Percentiles rank a stretch among this genome's conserved stretches.
These are phyloP conservation scores for Amanita rimosa DNA, from an alignment of 768 basidiomycete genomes.

Conservation along the genomic window DNA sequence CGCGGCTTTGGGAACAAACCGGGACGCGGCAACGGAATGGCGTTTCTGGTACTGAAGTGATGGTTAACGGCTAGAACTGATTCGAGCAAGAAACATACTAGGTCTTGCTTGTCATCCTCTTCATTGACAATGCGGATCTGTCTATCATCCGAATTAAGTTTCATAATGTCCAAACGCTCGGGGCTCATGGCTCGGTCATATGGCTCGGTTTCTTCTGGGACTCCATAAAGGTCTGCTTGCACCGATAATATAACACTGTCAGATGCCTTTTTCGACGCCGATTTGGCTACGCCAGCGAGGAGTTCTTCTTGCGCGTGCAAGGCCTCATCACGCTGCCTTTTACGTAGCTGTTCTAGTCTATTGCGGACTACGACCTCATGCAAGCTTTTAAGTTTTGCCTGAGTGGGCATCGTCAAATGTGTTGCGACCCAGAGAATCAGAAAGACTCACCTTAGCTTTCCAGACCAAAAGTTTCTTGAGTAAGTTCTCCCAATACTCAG, in stretches of 20 bases:
- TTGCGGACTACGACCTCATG: constrained; percentile 98
- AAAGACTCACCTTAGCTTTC: constrained; percentile 74
- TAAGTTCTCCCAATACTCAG: constrained; percentile 94
- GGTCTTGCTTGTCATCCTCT: constrained; percentile 44
- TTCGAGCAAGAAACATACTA: constrained; percentile 35
- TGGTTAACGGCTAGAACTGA: not conserved
- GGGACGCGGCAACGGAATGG: constrained; percentile 69
- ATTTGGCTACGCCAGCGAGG: constrained; percentile 63
- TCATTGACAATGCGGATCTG: constrained; percentile 70
- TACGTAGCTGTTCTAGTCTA: constrained; percentile 89
- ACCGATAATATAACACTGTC: constrained; percentile 24
- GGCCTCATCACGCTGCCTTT: constrained; percentile 93
- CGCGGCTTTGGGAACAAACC: constrained; percentile 73
- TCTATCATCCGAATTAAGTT: constrained; percentile 66
- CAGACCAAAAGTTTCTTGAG: constrained; percentile 89
- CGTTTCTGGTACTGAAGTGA: constrained; percentile 60
- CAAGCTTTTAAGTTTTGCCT: constrained; percentile 86
- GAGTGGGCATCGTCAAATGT: not conserved
- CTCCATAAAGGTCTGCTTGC: constrained; percentile 20
- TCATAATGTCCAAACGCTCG: constrained; percentile 56
- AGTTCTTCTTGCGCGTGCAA: constrained; percentile 88
- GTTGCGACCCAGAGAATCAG: not conserved
- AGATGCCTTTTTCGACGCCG: constrained; percentile 29
- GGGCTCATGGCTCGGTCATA: constrained; percentile 88
- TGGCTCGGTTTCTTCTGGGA: constrained; percentile 58